Evolutionary conservation across 2,329 filamentous ascomycete species (phyloP), one percentile per base, ranked within the genome.

Genomic region (Amylocarpus encephaloides): DNA sequence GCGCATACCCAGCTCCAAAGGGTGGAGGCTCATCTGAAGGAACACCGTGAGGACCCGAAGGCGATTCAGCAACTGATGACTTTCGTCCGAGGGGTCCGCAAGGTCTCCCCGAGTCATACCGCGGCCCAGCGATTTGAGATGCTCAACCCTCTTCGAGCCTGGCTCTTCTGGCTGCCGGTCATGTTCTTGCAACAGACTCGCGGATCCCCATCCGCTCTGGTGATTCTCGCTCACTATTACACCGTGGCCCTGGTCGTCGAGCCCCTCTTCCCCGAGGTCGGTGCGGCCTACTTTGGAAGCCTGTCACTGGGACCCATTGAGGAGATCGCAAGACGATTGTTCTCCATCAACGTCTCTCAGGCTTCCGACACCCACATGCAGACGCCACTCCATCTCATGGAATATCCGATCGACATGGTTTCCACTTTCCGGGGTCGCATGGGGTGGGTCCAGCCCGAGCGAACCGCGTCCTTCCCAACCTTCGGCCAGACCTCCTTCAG

Each of bases 81-180:
- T 52, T 90, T 90, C 69, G 74, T 90, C 56, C 83, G 86, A 68
- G 79, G 83, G 38, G 77, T 87, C 50, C 82, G 82, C 63, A 82
- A 86, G 66, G 82, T 88, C 57, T 81, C 82, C 64, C 81, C 83
- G 4, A 77, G 78, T 11, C 77, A 86, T 56, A 81, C 83, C 19
- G 82, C 90, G 19, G 85, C 88, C 56, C 83, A 94, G 65, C 88
- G 95, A 64, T 97, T 96, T 66, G 86, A 90, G 63, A 86, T 91
- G 57, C 80, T 97, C 10, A 91, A 94, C 57, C 85, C 88, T 9
- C 78, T 98, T 52, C 80, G 91, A 49, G 87, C 88, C 60, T 96
- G 92, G 90, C 79, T 97, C 13, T 95, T 97, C 70, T 97, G 92
- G 90, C 81, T 95, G 49, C 93, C 93, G 1, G 83, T 95, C 32